These are phyloP conservation scores for Suhomyces bribrorum DNA, from an alignment of 1,139 yeast species.

Conservation along the genomic window DNA sequence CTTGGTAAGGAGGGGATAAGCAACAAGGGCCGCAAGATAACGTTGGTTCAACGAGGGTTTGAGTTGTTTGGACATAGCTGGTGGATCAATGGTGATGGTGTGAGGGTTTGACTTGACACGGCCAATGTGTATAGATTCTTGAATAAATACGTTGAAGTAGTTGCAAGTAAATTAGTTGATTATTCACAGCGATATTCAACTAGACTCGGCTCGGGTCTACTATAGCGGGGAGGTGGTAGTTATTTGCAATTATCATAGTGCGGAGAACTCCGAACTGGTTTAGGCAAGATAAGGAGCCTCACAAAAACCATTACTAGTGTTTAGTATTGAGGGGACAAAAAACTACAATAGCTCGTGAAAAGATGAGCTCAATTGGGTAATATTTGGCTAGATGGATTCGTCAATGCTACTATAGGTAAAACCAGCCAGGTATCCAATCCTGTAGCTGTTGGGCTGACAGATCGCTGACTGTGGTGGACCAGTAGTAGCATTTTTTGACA, in stretches of 20 bases:
- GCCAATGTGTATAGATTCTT: too few species aligned
- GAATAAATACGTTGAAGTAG: neutral
- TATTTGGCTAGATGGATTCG: too few species aligned
- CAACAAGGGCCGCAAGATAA: constrained; percentile 44
- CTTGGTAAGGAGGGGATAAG: constrained; percentile 61
- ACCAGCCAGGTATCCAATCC: too few species aligned
- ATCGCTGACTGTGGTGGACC: too few species aligned
- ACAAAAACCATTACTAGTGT: neutral
- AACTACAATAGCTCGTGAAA: too few species aligned
- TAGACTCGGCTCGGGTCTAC: neutral
- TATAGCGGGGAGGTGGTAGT: neutral
- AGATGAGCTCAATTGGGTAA: too few species aligned
- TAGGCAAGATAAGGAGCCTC: neutral
- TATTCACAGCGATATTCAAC: neutral
- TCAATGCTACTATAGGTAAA: too few species aligned
- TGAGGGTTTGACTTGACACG: too few species aligned
- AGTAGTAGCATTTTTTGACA: too few species aligned
- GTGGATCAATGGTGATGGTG: neutral
- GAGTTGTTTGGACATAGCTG: constrained; percentile 2
- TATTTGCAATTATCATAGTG: neutral
- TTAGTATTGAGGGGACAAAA: too few species aligned
- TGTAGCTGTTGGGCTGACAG: too few species aligned
- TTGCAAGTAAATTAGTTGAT: neutral
- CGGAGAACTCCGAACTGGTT: constrained; percentile 2
- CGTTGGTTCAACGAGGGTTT: constrained; percentile 19